These are phyloP conservation scores for Wilcoxina mikolae DNA, from an alignment of 495 filamentous ascomycete species.

Conservation along the genomic window DNA sequence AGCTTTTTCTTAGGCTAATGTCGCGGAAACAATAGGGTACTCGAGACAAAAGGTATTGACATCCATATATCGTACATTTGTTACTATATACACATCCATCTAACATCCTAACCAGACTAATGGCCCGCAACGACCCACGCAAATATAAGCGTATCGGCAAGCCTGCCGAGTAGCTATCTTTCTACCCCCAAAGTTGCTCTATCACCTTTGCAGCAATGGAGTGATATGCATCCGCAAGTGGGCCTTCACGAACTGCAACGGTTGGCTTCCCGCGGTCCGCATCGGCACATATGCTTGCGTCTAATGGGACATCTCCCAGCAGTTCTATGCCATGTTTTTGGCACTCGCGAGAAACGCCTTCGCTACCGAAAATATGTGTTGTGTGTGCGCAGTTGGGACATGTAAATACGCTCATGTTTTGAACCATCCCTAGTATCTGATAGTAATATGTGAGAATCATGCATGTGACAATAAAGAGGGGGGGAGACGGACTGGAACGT, in stretches of 20 bases:
- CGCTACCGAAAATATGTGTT: slow-evolving; percentile 65
- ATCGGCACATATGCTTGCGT: slow-evolving; percentile 75
- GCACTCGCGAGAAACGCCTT: slow-evolving; percentile 43
- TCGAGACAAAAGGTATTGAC: slow-evolving; percentile 1
- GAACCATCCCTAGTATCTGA: slow-evolving; percentile 71
- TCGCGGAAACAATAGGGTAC: neutral
- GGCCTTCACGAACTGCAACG: slow-evolving; percentile 67
- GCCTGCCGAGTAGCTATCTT: slow-evolving; percentile 14
- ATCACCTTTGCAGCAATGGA: slow-evolving; percentile 50
- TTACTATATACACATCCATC: neutral
- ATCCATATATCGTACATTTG: no score
- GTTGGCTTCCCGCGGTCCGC: slow-evolving; percentile 81
- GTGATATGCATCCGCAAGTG: slow-evolving; percentile 54
- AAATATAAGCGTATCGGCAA: slow-evolving; percentile 9
- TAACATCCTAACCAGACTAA: neutral
- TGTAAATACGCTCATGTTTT: slow-evolving; percentile 82
- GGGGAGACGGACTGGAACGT: slow-evolving; percentile 43
- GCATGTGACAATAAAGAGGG: neutral
- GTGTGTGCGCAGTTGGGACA: slow-evolving; percentile 62
- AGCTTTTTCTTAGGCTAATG: neutral
- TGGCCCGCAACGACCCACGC: slow-evolving; percentile 8
- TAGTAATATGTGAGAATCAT: neutral
- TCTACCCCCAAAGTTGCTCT: slow-evolving; percentile 29
- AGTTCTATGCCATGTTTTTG: slow-evolving; percentile 53
- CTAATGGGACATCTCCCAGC: slow-evolving; percentile 78